Evolutionary conservation across 2,329 filamentous ascomycete genomes (phyloP).

Genomic region (Magnaporthiopsis poae): DNA sequence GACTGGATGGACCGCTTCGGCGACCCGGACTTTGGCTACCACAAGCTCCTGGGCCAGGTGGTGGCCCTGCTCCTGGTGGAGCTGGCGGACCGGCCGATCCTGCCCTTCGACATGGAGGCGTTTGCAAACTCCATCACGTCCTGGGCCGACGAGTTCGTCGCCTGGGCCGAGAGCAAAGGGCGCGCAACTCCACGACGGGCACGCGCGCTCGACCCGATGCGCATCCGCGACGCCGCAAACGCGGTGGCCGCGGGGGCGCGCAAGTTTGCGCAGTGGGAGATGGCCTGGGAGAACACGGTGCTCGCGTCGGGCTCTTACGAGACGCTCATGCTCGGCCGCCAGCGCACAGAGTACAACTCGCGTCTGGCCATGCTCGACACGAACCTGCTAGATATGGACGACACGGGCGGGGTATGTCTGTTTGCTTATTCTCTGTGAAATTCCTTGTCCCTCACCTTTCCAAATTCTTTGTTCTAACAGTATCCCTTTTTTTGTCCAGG

Average conservation of each 20-base stretch:
- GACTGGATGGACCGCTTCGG: slow-evolving; percentile 73
- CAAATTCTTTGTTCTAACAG: background rate
- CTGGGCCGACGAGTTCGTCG: slow-evolving; percentile 38
- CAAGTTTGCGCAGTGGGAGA: slow-evolving; percentile 66
- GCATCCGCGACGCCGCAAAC: slow-evolving; percentile 53
- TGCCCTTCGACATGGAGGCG: slow-evolving; percentile 69
- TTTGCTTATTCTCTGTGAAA: background rate
- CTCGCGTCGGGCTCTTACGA: slow-evolving; percentile 68
- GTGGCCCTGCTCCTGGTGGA: slow-evolving; percentile 77
- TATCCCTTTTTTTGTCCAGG: slow-evolving; percentile 32
- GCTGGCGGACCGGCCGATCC: slow-evolving; percentile 66
- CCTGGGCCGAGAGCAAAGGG: slow-evolving; percentile 25
- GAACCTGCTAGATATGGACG: slow-evolving; percentile 65
- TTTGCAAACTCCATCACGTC: slow-evolving; percentile 60
- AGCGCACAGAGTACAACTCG: slow-evolving; percentile 67
- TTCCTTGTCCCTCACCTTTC: background rate
- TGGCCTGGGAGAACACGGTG: slow-evolving; percentile 64
- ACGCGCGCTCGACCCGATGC: slow-evolving; percentile 40
- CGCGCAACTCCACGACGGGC: slow-evolving; percentile 22
- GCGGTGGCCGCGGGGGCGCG: slow-evolving; percentile 50
- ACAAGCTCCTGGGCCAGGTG: slow-evolving; percentile 68
- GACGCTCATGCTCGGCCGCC: slow-evolving; percentile 53
- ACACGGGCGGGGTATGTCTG: slow-evolving; percentile 61
- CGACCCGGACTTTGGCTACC: slow-evolving; percentile 76
- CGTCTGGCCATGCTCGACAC: slow-evolving; percentile 75